Evolutionary conservation across 139 green algal genomes (phyloP).

Genomic region (Coelastrella sp.): DNA sequence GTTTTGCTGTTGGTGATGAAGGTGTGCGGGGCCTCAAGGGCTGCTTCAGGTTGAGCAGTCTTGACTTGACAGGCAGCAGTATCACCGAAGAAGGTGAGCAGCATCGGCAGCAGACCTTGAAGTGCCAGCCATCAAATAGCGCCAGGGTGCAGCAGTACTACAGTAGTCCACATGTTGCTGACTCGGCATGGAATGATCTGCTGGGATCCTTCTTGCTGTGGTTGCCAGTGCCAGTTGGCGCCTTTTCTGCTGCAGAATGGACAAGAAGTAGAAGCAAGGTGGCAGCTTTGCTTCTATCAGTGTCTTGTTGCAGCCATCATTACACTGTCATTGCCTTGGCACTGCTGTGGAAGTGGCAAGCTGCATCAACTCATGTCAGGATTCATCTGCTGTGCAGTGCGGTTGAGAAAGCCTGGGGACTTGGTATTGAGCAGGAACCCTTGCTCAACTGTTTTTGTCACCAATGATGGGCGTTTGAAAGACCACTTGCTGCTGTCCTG

Average conservation of each 20-base stretch:
- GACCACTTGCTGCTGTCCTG: too few relatives aligned
- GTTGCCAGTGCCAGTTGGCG: too few relatives aligned
- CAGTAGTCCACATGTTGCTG: neutral
- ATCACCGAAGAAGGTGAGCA: conserved; percentile 25
- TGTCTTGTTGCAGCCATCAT: too few relatives aligned
- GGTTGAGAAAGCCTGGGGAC: neutral
- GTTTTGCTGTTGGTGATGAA: conserved; percentile 15
- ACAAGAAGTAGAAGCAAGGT: too few relatives aligned
- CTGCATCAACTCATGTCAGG: neutral
- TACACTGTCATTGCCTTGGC: too few relatives aligned
- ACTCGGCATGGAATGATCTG: too few relatives aligned
- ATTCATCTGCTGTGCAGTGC: neutral
- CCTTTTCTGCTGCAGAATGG: too few relatives aligned
- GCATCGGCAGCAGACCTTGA: too few relatives aligned
- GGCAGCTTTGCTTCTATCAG: too few relatives aligned
- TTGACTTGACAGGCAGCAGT: conserved; percentile 34
- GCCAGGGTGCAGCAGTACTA: neutral
- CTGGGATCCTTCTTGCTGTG: neutral
- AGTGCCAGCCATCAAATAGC: too few relatives aligned
- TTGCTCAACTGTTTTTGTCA: too few relatives aligned
- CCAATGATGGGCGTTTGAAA: neutral
- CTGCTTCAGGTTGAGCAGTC: neutral
- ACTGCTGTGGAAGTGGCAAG: too few relatives aligned
- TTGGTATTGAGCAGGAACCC: neutral
- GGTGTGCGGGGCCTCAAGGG: neutral